phyloP scores from a whole-genome alignment of 805 yeast genomes.

The Wickerhamiella australiensis region DNA sequence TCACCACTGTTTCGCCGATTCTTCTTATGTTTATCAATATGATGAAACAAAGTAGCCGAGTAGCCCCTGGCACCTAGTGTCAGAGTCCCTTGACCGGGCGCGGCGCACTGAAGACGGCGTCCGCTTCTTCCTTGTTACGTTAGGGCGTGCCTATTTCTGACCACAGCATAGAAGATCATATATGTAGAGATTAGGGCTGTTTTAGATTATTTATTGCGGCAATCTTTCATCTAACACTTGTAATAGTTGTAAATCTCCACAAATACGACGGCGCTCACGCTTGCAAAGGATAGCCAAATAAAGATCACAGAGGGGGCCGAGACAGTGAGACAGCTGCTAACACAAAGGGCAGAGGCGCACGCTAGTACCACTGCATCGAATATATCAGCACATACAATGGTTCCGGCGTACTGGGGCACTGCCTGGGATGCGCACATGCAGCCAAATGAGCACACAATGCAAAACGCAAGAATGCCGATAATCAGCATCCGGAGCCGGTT shows the following conservation, averaged over 20 bases:
- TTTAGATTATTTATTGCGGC: no score
- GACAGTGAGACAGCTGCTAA: not conserved
- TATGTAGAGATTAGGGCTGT: no score
- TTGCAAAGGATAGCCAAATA: not conserved
- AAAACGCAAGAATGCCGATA: not conserved
- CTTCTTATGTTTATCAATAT: conserved; percentile 23
- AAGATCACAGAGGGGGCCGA: not conserved
- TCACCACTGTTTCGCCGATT: conserved; percentile 11
- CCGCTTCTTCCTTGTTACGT: conserved; percentile 25
- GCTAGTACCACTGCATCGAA: not conserved
- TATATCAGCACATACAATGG: not conserved
- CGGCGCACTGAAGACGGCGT: conserved; percentile 22
- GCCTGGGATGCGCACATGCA: not conserved
- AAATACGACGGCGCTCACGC: not conserved
- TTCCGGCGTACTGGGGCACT: not conserved
- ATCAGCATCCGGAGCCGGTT: not conserved
- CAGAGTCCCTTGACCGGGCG: conserved; percentile 28
- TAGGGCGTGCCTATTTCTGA: conserved; percentile 13
- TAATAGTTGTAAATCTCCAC: not conserved
- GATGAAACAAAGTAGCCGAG: conserved; percentile 21
- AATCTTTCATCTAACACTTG: not conserved
- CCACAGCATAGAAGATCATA: not conserved
- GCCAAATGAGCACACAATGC: conserved; percentile 1
- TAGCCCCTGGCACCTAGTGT: conserved; percentile 22
- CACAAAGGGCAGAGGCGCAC: not conserved